phyloP scores from a whole-genome alignment of 202 grass and related monocot species.

The Dendrocalamus latiflorus region DNA sequence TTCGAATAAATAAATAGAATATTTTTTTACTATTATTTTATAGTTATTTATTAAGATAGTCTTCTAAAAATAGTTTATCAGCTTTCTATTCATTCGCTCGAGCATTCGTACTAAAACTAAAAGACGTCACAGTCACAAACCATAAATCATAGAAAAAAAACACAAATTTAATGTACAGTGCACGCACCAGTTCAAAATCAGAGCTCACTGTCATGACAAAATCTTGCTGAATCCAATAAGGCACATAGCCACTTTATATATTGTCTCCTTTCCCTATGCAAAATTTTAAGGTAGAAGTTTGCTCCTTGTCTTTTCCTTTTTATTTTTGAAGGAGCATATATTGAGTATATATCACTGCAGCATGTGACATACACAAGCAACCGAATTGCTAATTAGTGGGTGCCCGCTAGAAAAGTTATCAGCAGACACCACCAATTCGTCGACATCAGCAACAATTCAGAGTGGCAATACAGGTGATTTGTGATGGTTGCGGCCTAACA shows the following conservation, averaged over 20 bases:
- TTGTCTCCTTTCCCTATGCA: not conserved
- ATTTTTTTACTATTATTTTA: no score
- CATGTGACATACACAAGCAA: not conserved
- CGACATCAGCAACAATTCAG: no score
- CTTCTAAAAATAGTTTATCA: no score
- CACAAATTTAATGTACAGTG: not conserved
- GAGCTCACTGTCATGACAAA: conserved; percentile 10
- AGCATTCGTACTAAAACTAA: no score
- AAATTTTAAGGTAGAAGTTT: not conserved
- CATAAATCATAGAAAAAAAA: no score
- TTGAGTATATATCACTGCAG: not conserved
- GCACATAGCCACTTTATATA: not conserved
- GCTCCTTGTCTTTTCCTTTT: not conserved
- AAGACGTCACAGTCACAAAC: accelerated
- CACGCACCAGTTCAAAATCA: not conserved
- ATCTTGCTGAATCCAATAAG: conserved; percentile 22
- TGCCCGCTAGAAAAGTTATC: not conserved
- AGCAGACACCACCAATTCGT: not conserved
- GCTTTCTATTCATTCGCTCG: no score
- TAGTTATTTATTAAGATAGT: no score
- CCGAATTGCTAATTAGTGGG: not conserved
- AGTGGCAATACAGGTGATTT: no score
- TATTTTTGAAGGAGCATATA: not conserved
- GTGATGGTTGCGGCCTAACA: no score
- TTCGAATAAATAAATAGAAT: no score